Evolutionary conservation across 164 flowering plant genomes (phyloP), one percentile per base, ranked within the genome.

Genomic region (Magnolia kwangsiensis): DNA sequence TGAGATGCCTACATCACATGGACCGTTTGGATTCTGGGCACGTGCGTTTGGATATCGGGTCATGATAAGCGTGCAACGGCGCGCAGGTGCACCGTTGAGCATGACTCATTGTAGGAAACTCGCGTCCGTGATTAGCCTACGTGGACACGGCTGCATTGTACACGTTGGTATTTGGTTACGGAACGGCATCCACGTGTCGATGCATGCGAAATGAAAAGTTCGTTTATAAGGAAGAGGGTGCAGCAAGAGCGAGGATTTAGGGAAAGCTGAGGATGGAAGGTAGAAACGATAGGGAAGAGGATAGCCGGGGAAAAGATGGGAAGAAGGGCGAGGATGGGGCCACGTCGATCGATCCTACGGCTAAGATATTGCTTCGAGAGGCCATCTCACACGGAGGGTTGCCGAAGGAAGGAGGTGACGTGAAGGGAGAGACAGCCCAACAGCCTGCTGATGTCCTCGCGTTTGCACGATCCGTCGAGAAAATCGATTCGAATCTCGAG

Each of bases 381-480:
- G 64, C 80, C 1, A 65, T 80, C 58, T 45, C 68, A 10, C 20
- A 21, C 2, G 55, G 1, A 24, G 67, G 67, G 50, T 7, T 3
- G 10, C 1, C 11, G 7, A 65, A 20, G 16, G 63, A 20, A 4
- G 72, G 51, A 37, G 69, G 51, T 4, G 68, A 16, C 11, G 16
- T 61, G 49, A 63, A 72, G 23, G 69, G 45, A 37, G 45, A 72
- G 16, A 59, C 1, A 1, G 29, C 75, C 20, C 50, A 78, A 51
- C 9, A 65, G 50, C 74, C 75, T 8, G 71, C 69, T 29, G 77
- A 80, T 70, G 70, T 74, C 55, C 82, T 80, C n/a, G 82, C 23
- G 9, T 80, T 80, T 37, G 66, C 61, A 31, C 74, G 82, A 70
- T 74, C 82, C 16, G 78, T 80, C 37, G 58, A 77, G 51, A 80